These are phyloP conservation scores for Elsinoe necatrix DNA, from an alignment of 2,329 filamentous ascomycete species.

Conservation along the genomic window DNA sequence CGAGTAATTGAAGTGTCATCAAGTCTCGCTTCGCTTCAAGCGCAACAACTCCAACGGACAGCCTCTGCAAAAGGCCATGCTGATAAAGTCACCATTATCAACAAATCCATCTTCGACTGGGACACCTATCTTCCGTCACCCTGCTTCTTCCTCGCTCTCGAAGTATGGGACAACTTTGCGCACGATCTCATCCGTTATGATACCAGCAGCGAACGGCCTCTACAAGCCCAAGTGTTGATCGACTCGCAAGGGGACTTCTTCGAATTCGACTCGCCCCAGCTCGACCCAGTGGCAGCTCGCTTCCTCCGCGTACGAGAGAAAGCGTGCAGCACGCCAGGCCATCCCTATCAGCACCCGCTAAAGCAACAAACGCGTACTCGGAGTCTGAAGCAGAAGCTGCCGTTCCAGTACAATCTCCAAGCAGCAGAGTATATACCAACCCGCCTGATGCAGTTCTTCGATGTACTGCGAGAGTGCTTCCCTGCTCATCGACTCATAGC, in stretches of 20 bases:
- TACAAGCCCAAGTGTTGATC: slow-evolving; percentile 84
- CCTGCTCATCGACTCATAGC: slow-evolving; percentile 81
- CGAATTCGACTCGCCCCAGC: slow-evolving; percentile 75
- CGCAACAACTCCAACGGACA: slow-evolving; percentile 56
- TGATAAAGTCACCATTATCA: slow-evolving; percentile 87
- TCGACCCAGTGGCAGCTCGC: slow-evolving; percentile 75
- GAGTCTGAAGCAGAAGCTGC: slow-evolving; percentile 54
- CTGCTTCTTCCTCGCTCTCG: slow-evolving; percentile 95
- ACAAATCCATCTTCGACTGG: slow-evolving; percentile 94
- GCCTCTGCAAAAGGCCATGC: slow-evolving; percentile 66
- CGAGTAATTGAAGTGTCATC: slow-evolving; percentile 93
- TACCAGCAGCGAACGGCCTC: slow-evolving; percentile 64
- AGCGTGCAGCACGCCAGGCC: slow-evolving; percentile 54
- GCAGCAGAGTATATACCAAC: slow-evolving; percentile 87
- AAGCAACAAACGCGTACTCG: slow-evolving; percentile 40
- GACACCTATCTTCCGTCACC: slow-evolving; percentile 75
- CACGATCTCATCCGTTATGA: slow-evolving; percentile 94
- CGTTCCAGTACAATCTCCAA: slow-evolving; percentile 39
- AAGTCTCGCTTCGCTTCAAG: slow-evolving; percentile 69
- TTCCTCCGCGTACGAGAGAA: slow-evolving; percentile 79
- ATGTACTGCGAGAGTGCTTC: slow-evolving; percentile 79
- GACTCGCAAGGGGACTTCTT: slow-evolving; percentile 81
- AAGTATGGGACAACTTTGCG: slow-evolving; percentile 97
- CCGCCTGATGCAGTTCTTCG: slow-evolving; percentile 92
- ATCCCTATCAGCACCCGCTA: not conserved